phyloP scores from a whole-genome alignment of 2,329 filamentous ascomycete genomes.

The Pyricularia sp. region DNA sequence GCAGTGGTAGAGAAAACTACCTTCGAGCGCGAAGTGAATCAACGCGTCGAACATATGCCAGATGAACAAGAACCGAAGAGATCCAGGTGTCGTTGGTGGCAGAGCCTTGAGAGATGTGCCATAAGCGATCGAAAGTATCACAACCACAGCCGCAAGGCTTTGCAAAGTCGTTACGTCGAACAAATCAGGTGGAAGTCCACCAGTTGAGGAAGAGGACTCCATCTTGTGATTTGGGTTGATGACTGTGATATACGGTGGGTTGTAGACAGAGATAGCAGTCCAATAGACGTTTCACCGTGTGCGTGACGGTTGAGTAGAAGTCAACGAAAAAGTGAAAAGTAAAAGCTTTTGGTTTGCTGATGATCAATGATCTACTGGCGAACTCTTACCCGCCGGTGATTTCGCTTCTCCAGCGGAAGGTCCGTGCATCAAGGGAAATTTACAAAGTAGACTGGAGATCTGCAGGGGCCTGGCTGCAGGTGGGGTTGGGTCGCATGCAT shows the following conservation, averaged over 20 bases:
- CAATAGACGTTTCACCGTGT: background rate
- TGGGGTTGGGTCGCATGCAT: background rate
- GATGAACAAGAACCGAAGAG: constrained; percentile 68
- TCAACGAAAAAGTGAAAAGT: background rate
- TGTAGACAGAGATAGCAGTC: background rate
- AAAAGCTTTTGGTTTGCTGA: background rate
- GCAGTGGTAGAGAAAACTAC: constrained; percentile 84
- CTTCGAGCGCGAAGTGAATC: constrained; percentile 84
- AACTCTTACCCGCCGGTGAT: background rate
- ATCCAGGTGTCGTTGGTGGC: constrained; percentile 34
- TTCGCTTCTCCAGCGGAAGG: background rate
- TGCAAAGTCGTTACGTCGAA: constrained; percentile 48
- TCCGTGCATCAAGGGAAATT: background rate
- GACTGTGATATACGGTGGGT: background rate
- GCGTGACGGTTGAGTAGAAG: background rate
- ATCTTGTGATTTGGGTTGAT: constrained; percentile 7
- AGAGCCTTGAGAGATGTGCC: constrained; percentile 31
- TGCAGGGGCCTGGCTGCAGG: background rate
- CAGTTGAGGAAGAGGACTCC: constrained; percentile 1
- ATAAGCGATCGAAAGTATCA: constrained; percentile 38
- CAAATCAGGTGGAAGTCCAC: constrained; percentile 35
- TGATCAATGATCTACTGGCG: background rate
- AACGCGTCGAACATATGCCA: constrained; percentile 92
- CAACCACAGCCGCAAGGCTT: constrained; percentile 42
- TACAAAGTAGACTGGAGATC: background rate